A percentile compares a stretch with the other conserved stretches of the same genome.
Evolutionary conservation across 345 rosid species (phyloP).

Genomic region (Aurinia saxatilis): DNA sequence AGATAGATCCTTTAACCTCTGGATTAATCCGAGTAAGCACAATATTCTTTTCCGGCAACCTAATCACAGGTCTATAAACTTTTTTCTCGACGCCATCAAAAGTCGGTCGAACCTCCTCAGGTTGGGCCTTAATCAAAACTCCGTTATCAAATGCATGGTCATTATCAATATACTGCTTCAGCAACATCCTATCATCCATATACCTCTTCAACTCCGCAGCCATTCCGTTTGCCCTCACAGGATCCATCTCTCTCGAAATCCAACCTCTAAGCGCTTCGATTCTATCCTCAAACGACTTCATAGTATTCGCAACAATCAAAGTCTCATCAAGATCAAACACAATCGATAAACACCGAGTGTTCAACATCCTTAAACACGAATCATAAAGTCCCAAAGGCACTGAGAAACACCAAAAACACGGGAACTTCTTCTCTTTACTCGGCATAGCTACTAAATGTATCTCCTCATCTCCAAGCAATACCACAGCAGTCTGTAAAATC

Average conservation of each 20-base stretch:
- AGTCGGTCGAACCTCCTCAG: conserved; percentile 63
- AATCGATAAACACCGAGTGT: conserved; percentile 76
- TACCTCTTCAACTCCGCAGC: conserved; percentile 66
- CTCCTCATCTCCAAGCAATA: conserved; percentile 74
- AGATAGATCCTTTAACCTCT: conserved; percentile 46
- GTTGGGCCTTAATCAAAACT: conserved; percentile 58
- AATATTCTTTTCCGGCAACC: conserved; percentile 68
- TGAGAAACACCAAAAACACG: conserved; percentile 95
- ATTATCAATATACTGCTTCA: conserved; percentile 79
- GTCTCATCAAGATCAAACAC: conserved; percentile 98
- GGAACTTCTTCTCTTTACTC: conserved; percentile 94
- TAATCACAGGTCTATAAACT: conserved; percentile 64
- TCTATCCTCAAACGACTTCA: conserved; percentile 93
- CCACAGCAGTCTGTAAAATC: conserved; percentile 89
- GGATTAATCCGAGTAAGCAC: conserved; percentile 97
- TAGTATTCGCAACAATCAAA: conserved; percentile 86
- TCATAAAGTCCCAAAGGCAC: conserved; percentile 61
- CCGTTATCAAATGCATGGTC: conserved; percentile 70
- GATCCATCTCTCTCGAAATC: conserved; percentile 77
- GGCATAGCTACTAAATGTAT: conserved; percentile 98
- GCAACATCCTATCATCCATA: conserved; percentile 61
- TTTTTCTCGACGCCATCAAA: conserved; percentile 65
- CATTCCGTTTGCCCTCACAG: conserved; percentile 60
- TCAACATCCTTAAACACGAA: conserved; percentile 77
- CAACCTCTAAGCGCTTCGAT: conserved; percentile 70